Base-by-base conservation (phyloP, 2,329 filamentous ascomycete genomes). In the Arachnomyces sp. region DNA sequence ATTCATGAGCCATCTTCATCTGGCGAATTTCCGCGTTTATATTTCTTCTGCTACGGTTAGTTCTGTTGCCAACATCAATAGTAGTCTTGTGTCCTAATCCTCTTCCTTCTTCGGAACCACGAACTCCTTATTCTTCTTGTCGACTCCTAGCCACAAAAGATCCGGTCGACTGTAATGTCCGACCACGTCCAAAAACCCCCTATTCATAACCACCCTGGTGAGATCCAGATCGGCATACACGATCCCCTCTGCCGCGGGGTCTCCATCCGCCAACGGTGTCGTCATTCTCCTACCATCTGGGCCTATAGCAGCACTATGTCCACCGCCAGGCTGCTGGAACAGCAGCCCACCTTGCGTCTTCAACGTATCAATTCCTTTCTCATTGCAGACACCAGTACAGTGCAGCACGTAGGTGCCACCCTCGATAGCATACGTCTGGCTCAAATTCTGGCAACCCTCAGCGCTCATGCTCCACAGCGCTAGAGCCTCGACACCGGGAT, bases 391-490 rank as follows among this genome's bases (percentile, higher is more conserved):
- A 0, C 66, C 55, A 0, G 73, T 75, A 35, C 60, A 59, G 46
- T 76, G 73, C 3, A 79, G 63, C 1, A 80, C 76, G 44, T 72
- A 80, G 0, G 71, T 56, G 7, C 64, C 62, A 2, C 71, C 68
- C 51, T 81, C 77, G 7, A 80, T 69, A 1, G 77, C 75, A 47
- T 78, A 78, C 0, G 69, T 66, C 44, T 72, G 71, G 0, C 73
- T 70, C 1, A 77, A 58, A 33, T 51, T 65, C 21, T 63, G 63
- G 41, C 63, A 67, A 3, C 55, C 61, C 28, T 59, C 56, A 7
- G 40, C 49, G 1, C 57, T 59, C 55, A 58, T 62, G 5, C 50
- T 56, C 49, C 51, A 63, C 25, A 58, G 40, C n/a, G 43, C 47
- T 1, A 43, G 44, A n/a, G 48, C 45, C 14, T 34, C 32, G 3